phyloP scores from a whole-genome alignment of 768 basidiomycete species.

The Suillus luteus region DNA sequence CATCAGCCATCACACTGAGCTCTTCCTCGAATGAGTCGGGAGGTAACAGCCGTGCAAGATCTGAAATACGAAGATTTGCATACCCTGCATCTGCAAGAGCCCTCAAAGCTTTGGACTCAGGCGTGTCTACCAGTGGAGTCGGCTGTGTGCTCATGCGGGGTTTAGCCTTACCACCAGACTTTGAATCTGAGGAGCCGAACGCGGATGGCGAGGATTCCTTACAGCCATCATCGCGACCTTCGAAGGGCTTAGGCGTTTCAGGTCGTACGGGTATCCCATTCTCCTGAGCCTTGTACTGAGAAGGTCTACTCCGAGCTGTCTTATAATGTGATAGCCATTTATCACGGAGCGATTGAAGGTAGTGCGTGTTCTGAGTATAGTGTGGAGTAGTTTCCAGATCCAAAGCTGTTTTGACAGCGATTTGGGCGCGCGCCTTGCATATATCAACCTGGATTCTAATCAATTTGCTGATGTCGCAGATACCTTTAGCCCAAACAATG shows the following conservation, averaged over 20 bases:
- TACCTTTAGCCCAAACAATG: background rate
- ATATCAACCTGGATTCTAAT: constrained; percentile 32
- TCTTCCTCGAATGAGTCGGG: constrained; percentile 42
- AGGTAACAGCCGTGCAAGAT: constrained; percentile 31
- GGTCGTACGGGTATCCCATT: constrained; percentile 22
- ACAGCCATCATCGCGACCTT: too few relatives aligned
- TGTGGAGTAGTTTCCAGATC: constrained; percentile 40
- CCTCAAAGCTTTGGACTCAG: constrained; percentile 21
- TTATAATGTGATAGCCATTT: constrained; percentile 31
- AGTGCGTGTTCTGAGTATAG: constrained; percentile 40
- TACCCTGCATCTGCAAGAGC: constrained; percentile 36
- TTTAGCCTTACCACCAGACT: background rate
- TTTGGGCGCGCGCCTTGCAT: constrained; percentile 25
- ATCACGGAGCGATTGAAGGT: constrained; percentile 22
- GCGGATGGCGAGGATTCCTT: too few relatives aligned
- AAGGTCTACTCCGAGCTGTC: constrained; percentile 11
- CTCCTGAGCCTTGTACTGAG: constrained; percentile 40
- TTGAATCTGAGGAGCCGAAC: too few relatives aligned
- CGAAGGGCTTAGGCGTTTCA: constrained; percentile 51
- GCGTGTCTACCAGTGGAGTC: background rate
- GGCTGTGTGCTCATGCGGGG: fast-evolving
- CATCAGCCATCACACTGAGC: constrained; percentile 52
- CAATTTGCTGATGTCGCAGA: constrained; percentile 25
- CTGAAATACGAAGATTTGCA: constrained; percentile 17
- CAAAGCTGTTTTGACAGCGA: constrained; percentile 36